Evolutionary conservation across 2,329 filamentous ascomycete genomes (phyloP).

Genomic region (Ascochyta koolunga): DNA sequence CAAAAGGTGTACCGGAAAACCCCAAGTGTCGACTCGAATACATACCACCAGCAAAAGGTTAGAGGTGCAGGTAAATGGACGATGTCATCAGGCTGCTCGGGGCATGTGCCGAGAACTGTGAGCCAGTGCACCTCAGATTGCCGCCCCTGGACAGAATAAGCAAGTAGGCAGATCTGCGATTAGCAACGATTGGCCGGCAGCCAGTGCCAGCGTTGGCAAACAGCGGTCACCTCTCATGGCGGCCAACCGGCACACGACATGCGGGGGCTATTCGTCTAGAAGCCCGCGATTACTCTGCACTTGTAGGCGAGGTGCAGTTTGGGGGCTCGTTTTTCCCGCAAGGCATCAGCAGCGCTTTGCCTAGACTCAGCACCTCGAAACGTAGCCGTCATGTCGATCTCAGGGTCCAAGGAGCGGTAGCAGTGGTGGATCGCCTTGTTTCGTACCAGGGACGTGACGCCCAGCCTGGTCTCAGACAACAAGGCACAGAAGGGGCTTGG

Average conservation of each 20-base stretch:
- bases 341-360: neutral
- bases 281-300: neutral
- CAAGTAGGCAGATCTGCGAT: conserved; percentile 8
- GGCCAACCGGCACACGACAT: conserved; percentile 12
- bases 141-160: conserved; percentile 2
- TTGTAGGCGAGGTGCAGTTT: neutral
- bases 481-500: conserved; percentile 12
- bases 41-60: neutral
- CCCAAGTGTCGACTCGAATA: neutral
- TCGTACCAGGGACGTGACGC: conserved; percentile 4
- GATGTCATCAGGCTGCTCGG: neutral
- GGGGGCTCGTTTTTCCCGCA: neutral
- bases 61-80: neutral
- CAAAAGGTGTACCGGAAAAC: neutral
- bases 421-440: conserved; percentile 3
- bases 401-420: conserved; percentile 8
- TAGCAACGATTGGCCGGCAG: conserved; percentile 1
- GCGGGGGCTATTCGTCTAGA: conserved; percentile 2
- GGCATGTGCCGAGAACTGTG: conserved; percentile 6
- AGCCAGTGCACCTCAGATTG: conserved; percentile 13
- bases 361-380: neutral
- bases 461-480: conserved; percentile 14
- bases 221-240: conserved; percentile 11
- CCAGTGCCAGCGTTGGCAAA: conserved; percentile 1
- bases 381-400: conserved; percentile 1